Evolutionary conservation across 1,284 basidiomycete species (phyloP).

Genomic region (Leccinum colubrinum): DNA sequence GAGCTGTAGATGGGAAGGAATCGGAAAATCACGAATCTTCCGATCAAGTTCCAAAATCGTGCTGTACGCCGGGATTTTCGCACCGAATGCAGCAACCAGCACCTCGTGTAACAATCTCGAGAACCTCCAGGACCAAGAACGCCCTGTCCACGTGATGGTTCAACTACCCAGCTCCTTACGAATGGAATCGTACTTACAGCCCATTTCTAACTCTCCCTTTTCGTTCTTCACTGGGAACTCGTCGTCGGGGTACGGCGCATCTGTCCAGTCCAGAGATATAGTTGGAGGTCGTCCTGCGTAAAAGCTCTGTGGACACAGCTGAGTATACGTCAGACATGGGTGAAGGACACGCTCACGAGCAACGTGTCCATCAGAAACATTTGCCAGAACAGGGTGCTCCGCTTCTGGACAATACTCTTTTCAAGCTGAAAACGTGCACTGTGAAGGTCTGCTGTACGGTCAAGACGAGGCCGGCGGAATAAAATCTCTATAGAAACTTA

Average conservation of each 20-base stretch:
- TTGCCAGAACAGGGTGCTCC: constrained; percentile 64
- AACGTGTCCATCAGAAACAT: constrained; percentile 57
- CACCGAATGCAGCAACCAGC: constrained; percentile 53
- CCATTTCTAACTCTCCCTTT: constrained; percentile 41
- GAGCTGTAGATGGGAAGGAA: constrained; percentile 48
- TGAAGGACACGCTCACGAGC: constrained; percentile 40
- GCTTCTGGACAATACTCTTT: constrained; percentile 42
- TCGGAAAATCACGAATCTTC: constrained; percentile 51
- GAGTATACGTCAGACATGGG: neutral
- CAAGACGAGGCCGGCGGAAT: neutral
- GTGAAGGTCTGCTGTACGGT: constrained; percentile 45
- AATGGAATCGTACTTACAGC: constrained; percentile 42
- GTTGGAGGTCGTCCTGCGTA: constrained; percentile 60
- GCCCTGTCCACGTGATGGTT: constrained; percentile 37
- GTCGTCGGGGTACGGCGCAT: constrained; percentile 54
- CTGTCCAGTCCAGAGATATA: constrained; percentile 51
- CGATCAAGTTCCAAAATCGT: constrained; percentile 48
- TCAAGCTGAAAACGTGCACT: constrained; percentile 56
- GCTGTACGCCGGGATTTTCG: constrained; percentile 48
- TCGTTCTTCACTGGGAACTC: constrained; percentile 36
- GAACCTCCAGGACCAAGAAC: constrained; percentile 57
- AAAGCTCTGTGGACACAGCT: constrained; percentile 49
- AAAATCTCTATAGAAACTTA: constrained; percentile 33
- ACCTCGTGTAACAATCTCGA: constrained; percentile 50
- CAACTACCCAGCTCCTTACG: neutral